Evolutionary conservation across 805 yeast genomes (phyloP).

Genomic region (Yamadazyma phyllophila): DNA sequence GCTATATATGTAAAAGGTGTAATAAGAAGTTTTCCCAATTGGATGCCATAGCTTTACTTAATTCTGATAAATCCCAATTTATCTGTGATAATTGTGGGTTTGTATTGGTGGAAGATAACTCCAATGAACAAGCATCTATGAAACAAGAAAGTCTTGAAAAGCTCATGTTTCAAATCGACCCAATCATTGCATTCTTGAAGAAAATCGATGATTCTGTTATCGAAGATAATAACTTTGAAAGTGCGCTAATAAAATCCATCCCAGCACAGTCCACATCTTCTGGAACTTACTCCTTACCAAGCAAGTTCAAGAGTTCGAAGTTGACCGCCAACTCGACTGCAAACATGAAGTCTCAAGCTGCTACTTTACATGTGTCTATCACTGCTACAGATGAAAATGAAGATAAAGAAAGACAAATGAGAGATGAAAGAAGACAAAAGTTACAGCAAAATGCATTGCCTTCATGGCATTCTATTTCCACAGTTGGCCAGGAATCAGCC

Average conservation of each 20-base stretch:
- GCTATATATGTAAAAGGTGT: conserved; percentile 88
- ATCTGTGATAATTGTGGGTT: conserved; percentile 82
- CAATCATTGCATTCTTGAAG: conserved; percentile 78
- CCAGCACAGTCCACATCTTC: conserved; percentile 75
- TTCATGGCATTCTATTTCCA: conserved; percentile 90
- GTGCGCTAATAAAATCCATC: conserved; percentile 70
- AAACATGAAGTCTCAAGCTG: conserved; percentile 65
- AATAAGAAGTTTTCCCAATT: conserved; percentile 75
- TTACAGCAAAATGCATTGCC: conserved; percentile 93
- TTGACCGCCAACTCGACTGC: conserved; percentile 29
- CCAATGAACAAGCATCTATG: conserved; percentile 74
- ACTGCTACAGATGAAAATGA: conserved; percentile 81
- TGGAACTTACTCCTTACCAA: conserved; percentile 67
- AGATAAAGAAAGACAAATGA: conserved; percentile 61
- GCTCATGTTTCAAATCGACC: conserved; percentile 86
- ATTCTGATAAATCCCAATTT: conserved; percentile 78
- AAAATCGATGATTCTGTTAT: conserved; percentile 40
- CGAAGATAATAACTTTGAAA: conserved; percentile 41
- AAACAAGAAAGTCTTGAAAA: conserved; percentile 79
- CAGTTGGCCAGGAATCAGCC: conserved; percentile 69
- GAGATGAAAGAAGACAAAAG: conserved; percentile 65
- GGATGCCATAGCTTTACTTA: conserved; percentile 80
- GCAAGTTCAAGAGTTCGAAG: conserved; percentile 32
- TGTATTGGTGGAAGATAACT: conserved; percentile 80
- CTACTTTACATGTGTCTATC: conserved; percentile 86